Evolutionary conservation across 148 eudicot genomes (phyloP).

Genomic region (Suaeda aralocaspica): DNA sequence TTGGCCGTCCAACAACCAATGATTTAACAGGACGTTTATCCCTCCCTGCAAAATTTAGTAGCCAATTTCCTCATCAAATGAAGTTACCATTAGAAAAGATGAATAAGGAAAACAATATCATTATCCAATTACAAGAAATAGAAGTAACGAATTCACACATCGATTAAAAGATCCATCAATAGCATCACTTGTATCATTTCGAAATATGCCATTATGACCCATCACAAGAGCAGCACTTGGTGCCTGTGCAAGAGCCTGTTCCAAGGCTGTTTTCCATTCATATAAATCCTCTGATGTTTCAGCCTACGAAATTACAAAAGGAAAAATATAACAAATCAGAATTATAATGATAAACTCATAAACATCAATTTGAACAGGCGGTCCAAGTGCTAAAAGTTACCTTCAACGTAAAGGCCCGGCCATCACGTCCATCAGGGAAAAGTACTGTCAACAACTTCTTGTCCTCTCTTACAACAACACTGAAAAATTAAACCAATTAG

Average conservation of each 20-base stretch:
- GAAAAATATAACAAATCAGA: neutral
- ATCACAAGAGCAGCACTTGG: constrained; percentile 99
- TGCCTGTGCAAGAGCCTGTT: constrained; percentile 95
- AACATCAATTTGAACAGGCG: neutral
- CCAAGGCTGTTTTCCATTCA: constrained; percentile 97
- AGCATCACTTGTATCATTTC: constrained; percentile 67
- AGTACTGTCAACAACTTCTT: constrained; percentile 87
- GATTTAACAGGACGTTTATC: constrained; percentile 94
- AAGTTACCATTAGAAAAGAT: neutral
- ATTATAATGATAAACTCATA: too few species aligned
- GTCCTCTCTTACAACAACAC: constrained; percentile 99
- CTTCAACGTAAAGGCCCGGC: constrained; percentile 97
- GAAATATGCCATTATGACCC: constrained; percentile 95
- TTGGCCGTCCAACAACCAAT: constrained; percentile 95
- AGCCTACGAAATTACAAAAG: constrained; percentile 46
- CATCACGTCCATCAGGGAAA: constrained; percentile 98
- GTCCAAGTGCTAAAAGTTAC: constrained; percentile 26
- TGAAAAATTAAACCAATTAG: constrained; percentile 33
- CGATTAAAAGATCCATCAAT: constrained; percentile 84
- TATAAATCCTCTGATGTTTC: constrained; percentile 90
- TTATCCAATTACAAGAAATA: neutral
- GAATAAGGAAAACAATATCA: constrained; percentile 1
- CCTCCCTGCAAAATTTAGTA: constrained; percentile 55
- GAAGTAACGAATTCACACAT: constrained; percentile 47
- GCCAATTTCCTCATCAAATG: neutral